A percentile compares a stretch with the other conserved stretches of the same genome.
Conservation (phyloP, 495 filamentous ascomycete species). For the Umbilicaria muhlenbergii region DNA sequence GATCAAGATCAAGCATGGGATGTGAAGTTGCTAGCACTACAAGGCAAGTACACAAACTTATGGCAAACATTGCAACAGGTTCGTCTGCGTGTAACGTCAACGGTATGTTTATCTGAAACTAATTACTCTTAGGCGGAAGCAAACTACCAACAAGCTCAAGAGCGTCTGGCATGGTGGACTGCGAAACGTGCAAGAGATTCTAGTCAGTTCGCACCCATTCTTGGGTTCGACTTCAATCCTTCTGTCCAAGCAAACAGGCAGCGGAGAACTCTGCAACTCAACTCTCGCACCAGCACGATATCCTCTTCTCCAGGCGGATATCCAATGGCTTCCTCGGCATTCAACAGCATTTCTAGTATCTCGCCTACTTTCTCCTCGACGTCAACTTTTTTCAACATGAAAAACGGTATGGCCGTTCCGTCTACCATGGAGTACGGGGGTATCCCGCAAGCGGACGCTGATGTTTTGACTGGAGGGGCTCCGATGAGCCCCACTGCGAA, state of each 20-base stretch:
- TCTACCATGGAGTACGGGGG: slow-evolving; percentile 25
- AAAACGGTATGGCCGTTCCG: slow-evolving; percentile 36
- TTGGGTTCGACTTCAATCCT: slow-evolving; percentile 27
- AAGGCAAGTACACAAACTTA: slow-evolving; percentile 34
- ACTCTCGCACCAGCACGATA: slow-evolving; percentile 31
- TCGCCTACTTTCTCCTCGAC: slow-evolving; percentile 32
- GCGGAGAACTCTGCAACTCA: slow-evolving; percentile 32
- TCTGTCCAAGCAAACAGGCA: slow-evolving; percentile 23
- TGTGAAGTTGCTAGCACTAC: slow-evolving; percentile 27
- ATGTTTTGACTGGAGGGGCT: slow-evolving; percentile 39
- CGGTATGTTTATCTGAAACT: not conserved
- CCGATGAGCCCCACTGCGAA: slow-evolving; percentile 74
- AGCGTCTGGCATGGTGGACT: slow-evolving; percentile 32
- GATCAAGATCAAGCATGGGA: slow-evolving; percentile 44
- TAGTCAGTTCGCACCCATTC: slow-evolving; percentile 25
- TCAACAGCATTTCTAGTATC: slow-evolving; percentile 28
- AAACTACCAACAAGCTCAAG: slow-evolving; percentile 37
- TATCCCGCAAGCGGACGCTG: slow-evolving; percentile 25
- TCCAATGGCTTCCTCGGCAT: slow-evolving; percentile 24
- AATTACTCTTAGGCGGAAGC: slow-evolving; percentile 23
- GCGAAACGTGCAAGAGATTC: slow-evolving; percentile 27
- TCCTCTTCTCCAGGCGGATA: slow-evolving; percentile 28
- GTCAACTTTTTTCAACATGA: slow-evolving; percentile 42
- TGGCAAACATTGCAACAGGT: slow-evolving; percentile 32
- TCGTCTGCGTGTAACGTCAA: not conserved